Base-by-base conservation (phyloP, 1,284 basidiomycete species). In the Sanghuangporus baumii region DNA sequence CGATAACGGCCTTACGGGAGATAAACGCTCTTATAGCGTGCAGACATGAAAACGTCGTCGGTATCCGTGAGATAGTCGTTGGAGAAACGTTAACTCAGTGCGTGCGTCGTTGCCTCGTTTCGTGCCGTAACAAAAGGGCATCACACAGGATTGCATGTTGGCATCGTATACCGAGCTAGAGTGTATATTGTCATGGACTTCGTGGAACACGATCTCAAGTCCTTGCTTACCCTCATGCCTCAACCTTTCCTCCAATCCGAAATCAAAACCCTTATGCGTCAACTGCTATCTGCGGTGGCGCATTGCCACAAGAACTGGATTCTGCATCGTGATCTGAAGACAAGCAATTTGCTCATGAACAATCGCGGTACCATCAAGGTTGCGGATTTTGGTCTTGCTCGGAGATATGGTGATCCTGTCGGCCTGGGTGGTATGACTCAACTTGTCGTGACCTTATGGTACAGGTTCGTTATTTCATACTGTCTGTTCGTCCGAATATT, bases 181-280 rank as follows among this genome's bases (percentile, higher is more conserved):
- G 94, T 98, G 60, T 99, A 95, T 76, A 94, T 99, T 66, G 96
- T 98, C 37, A 98, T 98, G 95, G 96, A 98, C 71, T 99, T 99
- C 72, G 96, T 99, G 72, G 97, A 99, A 75, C 97, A 99, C 74
- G 96, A 99, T 74, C 87, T 99, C 72, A 99, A 99, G 76, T 93
- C 95, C 1, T 82, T 99, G 57, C 82, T 99, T 60, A 91, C 89
- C 11, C 80, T 93, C 66, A 98, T 98, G 94, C 92, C 94, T 1
- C 85, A 89, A 43, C 94, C 96, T 0, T 99, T 99, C 76, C 78
- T 98, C 34, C 94, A 96, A 73, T 97, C 94, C 41, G 97, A 99
- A 76, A 91, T 98, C 78, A 99, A 99, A 81, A 98, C 96, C 0
- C 79, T 99, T 59, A 87, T 98, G 87, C 75, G 89, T 23, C 97